phyloP scores from a whole-genome alignment of 306 rosid species.

The Sicyos baderoa region DNA sequence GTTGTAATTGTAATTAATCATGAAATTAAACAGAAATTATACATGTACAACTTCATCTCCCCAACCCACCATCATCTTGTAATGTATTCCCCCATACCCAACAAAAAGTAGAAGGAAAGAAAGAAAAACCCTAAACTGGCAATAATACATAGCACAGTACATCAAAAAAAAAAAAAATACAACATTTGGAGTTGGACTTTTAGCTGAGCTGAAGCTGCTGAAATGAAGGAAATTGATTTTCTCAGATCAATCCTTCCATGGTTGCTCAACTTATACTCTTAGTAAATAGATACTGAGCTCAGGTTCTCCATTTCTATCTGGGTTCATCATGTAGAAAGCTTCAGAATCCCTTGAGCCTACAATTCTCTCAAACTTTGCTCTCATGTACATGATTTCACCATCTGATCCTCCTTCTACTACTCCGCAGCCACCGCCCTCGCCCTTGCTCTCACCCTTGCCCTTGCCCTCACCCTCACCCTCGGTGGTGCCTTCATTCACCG shows the following conservation, averaged over 20 bases:
- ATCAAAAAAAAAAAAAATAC: conserved; percentile 10
- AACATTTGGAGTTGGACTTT: conserved; percentile 28
- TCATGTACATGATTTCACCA: conserved; percentile 85
- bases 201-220: conserved; percentile 29
- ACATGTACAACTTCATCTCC: conserved; percentile 19
- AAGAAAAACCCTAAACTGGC: neutral
- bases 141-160: conserved; percentile 4
- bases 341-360: conserved; percentile 98
- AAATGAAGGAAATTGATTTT: conserved; percentile 27
- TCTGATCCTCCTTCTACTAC: conserved; percentile 38
- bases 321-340: conserved; percentile 99
- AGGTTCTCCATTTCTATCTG: conserved; percentile 95
- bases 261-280: conserved; percentile 49
- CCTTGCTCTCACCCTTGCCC: conserved; percentile 65
- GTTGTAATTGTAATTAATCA: conserved; percentile 15
- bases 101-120: conserved; percentile 12
- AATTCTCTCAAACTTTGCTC: conserved; percentile 95
- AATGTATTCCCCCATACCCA: conserved; percentile 16
- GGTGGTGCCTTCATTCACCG: conserved; percentile 26
- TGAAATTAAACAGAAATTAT: conserved; percentile 18
- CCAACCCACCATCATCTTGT: conserved; percentile 15
- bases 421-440: too few species aligned
- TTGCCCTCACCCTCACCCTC: neutral
- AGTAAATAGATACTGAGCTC: conserved; percentile 93
- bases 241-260: conserved; percentile 22